Base-by-base conservation (phyloP, 805 yeast species). In the Torulaspora gathmanii region DNA sequence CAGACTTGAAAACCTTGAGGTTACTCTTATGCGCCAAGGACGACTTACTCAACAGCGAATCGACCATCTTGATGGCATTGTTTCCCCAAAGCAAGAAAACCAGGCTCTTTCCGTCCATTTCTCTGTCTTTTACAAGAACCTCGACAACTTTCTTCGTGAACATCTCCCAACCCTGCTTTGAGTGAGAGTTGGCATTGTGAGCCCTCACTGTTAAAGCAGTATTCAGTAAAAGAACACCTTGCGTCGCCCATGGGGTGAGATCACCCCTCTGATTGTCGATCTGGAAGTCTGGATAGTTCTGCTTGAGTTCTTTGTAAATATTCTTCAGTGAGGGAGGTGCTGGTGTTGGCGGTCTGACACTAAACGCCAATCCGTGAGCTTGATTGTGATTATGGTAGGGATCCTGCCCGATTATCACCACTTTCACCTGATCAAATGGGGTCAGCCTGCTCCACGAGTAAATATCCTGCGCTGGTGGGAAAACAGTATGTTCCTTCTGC, bases 311-410 rank as follows among this genome's bases (percentile, higher is more conserved):
- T 58, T 88, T 91, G 70, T 83, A 93, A 45, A 93, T 93, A 61
- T 93, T 93, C 39, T 78, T 72, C 46, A 93, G 70, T 1, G 96
- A 88, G 1, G 95, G 93, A 0, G 99, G 98, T 1, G 93, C 84
- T 1, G 80, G 79, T 0, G 88, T 82, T 1, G 96, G 95, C 26
- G 85, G 83, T 45, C 79, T 74, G 1, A 93, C 98, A 16, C 95
- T 85, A 56, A 93, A 93, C 3, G 99, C 98, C 23, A 93, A 69
- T 0, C 99, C 99, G 60, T 93, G 99, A 0, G 99, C 99, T 64
- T 93, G 99, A 61, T 86, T 85, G 55, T 67, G 66, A 63, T 89
- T 88, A 65, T 93, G 99, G 63, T 93, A 93, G 0, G 99, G 99
- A 63, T 93, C 99, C 64, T 93, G 99, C 1, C 99, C 99, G 36